phyloP scores from a whole-genome alignment of 108 stramenopile genomes.

The Pseudonitzschia pungens region DNA sequence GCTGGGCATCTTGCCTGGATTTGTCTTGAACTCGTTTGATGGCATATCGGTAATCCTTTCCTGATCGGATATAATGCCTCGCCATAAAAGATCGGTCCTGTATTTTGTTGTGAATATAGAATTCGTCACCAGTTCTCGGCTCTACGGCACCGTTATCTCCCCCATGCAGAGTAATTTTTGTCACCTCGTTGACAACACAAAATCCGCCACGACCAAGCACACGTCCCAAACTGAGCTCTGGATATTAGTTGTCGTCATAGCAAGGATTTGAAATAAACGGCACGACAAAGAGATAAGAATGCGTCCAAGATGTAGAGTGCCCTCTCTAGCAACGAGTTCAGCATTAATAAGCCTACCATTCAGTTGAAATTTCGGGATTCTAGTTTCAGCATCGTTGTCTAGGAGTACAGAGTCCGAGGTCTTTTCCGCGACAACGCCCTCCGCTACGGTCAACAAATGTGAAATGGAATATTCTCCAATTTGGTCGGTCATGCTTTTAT shows the following conservation, averaged over 20 bases:
- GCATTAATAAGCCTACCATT: conserved; percentile 34
- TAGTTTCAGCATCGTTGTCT: conserved; percentile 55
- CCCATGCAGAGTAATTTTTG: conserved; percentile 35
- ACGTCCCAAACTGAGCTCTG: conserved; percentile 69
- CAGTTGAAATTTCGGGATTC: conserved; percentile 61
- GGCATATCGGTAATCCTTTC: conserved; percentile 82
- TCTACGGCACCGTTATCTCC: conserved; percentile 19
- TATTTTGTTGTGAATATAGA: conserved; percentile 60
- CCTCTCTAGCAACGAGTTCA: background rate
- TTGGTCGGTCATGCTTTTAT: background rate
- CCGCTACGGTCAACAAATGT: conserved; percentile 58
- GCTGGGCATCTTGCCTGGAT: conserved; percentile 53
- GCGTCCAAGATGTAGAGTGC: background rate
- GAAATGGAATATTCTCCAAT: conserved; percentile 60
- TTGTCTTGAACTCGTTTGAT: conserved; percentile 74
- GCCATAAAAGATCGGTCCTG: conserved; percentile 83
- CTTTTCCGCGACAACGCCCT: conserved; percentile 62
- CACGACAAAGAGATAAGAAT: background rate
- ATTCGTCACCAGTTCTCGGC: conserved; percentile 49
- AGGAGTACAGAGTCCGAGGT: conserved; percentile 51
- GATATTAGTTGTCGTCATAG: background rate
- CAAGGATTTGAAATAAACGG: background rate
- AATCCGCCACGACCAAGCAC: conserved; percentile 84
- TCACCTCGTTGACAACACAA: conserved; percentile 74
- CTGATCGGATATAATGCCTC: conserved; percentile 63